phyloP scores from a whole-genome alignment of 1,284 basidiomycete genomes.

The Melampsora abietis-canadensis region DNA sequence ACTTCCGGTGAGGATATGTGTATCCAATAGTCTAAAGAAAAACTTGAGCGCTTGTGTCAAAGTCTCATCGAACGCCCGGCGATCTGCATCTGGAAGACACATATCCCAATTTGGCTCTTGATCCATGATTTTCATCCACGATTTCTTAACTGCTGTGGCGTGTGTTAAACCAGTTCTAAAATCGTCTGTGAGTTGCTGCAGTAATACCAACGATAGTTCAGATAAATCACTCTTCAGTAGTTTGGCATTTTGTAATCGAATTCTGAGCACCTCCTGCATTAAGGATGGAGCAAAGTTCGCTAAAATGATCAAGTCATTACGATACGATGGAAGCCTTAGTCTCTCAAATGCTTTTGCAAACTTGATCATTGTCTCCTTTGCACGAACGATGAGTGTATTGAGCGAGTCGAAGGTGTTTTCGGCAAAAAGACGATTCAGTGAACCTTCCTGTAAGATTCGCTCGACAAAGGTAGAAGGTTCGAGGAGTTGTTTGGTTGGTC shows the following conservation, averaged over 20 bases:
- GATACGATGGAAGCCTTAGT: conserved; percentile 89
- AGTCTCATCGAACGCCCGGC: conserved; percentile 75
- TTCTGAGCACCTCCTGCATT: conserved; percentile 82
- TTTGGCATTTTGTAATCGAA: conserved; percentile 83
- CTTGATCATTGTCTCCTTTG: conserved; percentile 81
- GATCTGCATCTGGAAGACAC: conserved; percentile 64
- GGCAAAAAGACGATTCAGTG: conserved; percentile 88
- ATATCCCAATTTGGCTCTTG: conserved; percentile 81
- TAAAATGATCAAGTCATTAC: conserved; percentile 83
- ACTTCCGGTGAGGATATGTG: conserved; percentile 88
- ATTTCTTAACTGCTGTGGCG: conserved; percentile 88
- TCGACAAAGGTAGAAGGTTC: conserved; percentile 76
- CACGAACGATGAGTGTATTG: conserved; percentile 77
- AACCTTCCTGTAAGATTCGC: conserved; percentile 90
- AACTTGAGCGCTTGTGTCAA: conserved; percentile 81
- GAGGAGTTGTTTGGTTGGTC: conserved; percentile 48
- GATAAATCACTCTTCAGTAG: conserved; percentile 79
- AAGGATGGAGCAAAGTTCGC: conserved; percentile 93
- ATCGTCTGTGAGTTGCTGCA: conserved; percentile 94
- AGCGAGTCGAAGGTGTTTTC: conserved; percentile 85
- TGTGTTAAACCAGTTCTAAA: conserved; percentile 86
- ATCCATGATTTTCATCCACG: conserved; percentile 80
- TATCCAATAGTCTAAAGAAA: conserved; percentile 91
- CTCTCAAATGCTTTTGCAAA: conserved; percentile 69
- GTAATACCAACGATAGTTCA: conserved; percentile 65